These are phyloP conservation scores for Trametes pubescens DNA, from an alignment of 1,284 basidiomycete genomes.

Conservation along the genomic window DNA sequence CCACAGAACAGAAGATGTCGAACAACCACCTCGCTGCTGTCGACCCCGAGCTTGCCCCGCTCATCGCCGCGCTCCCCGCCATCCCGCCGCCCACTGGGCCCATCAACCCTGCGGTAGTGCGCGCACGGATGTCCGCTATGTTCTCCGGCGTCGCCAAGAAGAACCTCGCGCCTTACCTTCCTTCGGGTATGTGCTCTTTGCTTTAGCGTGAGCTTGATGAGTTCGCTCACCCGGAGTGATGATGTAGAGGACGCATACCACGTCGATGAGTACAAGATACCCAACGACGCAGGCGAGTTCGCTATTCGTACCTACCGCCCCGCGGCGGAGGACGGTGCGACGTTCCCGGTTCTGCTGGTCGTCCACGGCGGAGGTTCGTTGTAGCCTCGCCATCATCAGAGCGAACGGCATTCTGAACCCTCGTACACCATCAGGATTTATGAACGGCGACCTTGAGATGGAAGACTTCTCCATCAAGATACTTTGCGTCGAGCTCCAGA, in stretches of 20 bases:
- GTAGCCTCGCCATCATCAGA: no score
- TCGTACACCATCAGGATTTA: constrained; percentile 12
- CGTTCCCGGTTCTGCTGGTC: constrained; percentile 30
- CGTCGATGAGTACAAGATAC: constrained; percentile 3
- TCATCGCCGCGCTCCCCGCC: constrained; percentile 14
- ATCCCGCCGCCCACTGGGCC: constrained; percentile 2
- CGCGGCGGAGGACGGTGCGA: not conserved
- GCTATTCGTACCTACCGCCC: constrained; percentile 18
- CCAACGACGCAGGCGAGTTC: constrained; percentile 7
- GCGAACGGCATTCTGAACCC: not conserved
- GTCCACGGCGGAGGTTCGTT: constrained; percentile 32
- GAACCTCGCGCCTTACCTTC: constrained; percentile 12
- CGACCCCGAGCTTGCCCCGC: constrained; percentile 13
- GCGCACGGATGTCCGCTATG: constrained; percentile 1
- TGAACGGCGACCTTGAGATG: constrained; percentile 25
- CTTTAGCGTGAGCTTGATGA: no score
- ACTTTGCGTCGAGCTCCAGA: constrained; percentile 13
- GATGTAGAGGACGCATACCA: constrained; percentile 4
- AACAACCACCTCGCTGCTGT: constrained; percentile 7
- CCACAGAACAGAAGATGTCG: constrained; percentile 4
- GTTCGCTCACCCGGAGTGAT: no score
- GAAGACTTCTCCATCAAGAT: constrained; percentile 24
- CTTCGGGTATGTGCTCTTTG: not conserved
- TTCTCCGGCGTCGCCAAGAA: constrained; percentile 5
- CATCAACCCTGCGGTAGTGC: constrained; percentile 1